Evolutionary conservation across 345 rosid species (phyloP).

Genomic region (Erodium maritimum): DNA sequence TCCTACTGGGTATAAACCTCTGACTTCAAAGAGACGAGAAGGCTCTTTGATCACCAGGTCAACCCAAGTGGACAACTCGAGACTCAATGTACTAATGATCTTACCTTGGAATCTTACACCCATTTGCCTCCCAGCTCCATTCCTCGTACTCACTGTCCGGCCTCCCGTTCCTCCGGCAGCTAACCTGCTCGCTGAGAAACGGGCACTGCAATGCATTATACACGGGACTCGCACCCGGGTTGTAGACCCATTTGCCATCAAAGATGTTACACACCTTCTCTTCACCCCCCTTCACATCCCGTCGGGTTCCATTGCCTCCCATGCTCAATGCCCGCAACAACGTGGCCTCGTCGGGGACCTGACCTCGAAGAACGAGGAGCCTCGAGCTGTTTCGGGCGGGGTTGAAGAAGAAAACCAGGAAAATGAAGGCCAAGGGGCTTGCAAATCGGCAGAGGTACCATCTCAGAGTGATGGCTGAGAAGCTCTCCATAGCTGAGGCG

Average conservation of each 20-base stretch:
- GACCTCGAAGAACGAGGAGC: slow-evolving; percentile 9
- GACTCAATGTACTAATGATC: not conserved
- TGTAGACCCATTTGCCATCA: slow-evolving; percentile 44
- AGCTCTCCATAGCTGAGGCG: slow-evolving; percentile 9
- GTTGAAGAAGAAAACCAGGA: slow-evolving; percentile 11
- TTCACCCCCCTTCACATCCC: not conserved
- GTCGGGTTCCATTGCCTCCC: not conserved
- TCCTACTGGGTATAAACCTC: too few relatives aligned
- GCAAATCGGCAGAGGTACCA: slow-evolving; percentile 29
- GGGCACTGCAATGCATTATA: slow-evolving; percentile 25
- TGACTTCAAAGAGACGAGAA: too few relatives aligned
- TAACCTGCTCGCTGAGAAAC: slow-evolving; percentile 33
- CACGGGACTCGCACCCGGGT: slow-evolving; percentile 19
- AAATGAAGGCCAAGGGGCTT: slow-evolving; percentile 18
- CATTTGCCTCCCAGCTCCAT: slow-evolving; percentile 44
- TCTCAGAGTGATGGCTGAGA: slow-evolving; percentile 9
- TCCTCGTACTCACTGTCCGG: slow-evolving; percentile 35
- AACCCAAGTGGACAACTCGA: too few relatives aligned
- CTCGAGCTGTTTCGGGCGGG: not conserved
- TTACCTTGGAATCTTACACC: slow-evolving; percentile 35
- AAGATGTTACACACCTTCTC: slow-evolving; percentile 24
- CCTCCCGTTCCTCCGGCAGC: slow-evolving; percentile 40
- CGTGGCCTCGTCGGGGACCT: not conserved
- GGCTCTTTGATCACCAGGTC: too few relatives aligned
- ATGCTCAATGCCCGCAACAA: not conserved